Conservation (phyloP, 352 stramenopile genomes). For the Phytophthora pseudosyringae region DNA sequence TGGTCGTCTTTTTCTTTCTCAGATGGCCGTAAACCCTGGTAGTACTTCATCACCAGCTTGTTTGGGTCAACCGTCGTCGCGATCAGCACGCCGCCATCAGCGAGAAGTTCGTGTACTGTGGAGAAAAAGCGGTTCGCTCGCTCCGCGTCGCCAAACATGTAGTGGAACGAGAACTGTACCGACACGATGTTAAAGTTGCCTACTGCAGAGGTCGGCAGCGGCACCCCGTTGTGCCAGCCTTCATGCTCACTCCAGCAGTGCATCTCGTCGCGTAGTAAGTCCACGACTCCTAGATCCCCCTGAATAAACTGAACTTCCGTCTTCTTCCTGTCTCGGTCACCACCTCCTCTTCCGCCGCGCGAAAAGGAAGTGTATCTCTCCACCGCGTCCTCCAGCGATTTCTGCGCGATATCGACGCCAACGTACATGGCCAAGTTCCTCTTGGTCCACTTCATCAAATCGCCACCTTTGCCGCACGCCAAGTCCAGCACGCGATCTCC, state of each 20-base stretch:
- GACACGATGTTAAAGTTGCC: constrained; percentile 95
- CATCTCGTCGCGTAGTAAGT: constrained; percentile 66
- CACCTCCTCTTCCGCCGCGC: constrained; percentile 40
- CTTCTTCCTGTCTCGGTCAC: constrained; percentile 47
- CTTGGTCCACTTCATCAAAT: constrained; percentile 97
- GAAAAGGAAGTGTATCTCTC: constrained; percentile 79
- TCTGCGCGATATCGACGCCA: constrained; percentile 97
- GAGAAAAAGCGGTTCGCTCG: constrained; percentile 94
- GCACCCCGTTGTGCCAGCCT: constrained; percentile 67
- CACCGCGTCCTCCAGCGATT: constrained; percentile 95
- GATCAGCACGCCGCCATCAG: constrained; percentile 95
- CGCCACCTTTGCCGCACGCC: constrained; percentile 98
- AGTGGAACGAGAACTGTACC: constrained; percentile 99
- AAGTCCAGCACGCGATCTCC: constrained; percentile 95
- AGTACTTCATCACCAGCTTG: constrained; percentile 89
- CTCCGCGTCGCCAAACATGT: constrained; percentile 97
- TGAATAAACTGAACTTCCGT: constrained; percentile 84
- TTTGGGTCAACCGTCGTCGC: constrained; percentile 98
- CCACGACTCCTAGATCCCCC: constrained; percentile 75
- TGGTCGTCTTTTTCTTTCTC: constrained; percentile 31
- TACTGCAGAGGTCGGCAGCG: constrained; percentile 39
- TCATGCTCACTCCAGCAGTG: constrained; percentile 73
- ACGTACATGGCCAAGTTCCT: constrained; percentile 95
- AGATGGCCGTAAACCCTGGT: constrained; percentile 56
- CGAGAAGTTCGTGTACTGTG: constrained; percentile 92